Base-by-base conservation (phyloP, 2,329 filamentous ascomycete genomes). In the Juglanconis juglandina region DNA sequence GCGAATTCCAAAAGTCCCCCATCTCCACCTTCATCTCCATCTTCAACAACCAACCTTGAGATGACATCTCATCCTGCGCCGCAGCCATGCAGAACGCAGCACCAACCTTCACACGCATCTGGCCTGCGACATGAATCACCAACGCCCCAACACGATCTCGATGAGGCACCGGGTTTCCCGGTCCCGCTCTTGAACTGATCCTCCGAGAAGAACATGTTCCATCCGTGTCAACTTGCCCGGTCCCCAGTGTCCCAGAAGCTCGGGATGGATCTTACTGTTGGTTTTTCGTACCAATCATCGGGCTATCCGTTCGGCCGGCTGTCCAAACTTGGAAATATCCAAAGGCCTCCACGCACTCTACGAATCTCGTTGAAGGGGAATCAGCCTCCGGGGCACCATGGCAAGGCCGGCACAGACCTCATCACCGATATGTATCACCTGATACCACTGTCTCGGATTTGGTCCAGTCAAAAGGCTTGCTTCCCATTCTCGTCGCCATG, bases 271-370 rank as follows among this genome's bases (percentile, higher is more conserved):
- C 37, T 24, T 56, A 34, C 14, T 51, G 58, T 56, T 60, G 57
- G 57, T 46, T 59, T 50, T 32, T 60, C 39, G 44, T 55, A 37
- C 58, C 58, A 56, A 56, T 56, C 33, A 52, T 5, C 47, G 13
- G 17, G 39, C 17, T 33, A 35, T 32, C 58, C 58, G 47, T 52
- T 55, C 34, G 41, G 47, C 32, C 50, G 58, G 53, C 41, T 56
- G 37, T 50, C 48, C 53, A 34, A 60, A 47, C 32, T 37, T 53
- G 58, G 53, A 48, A 32, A 42, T 53, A 17, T 39, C 30, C 24
- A n/a, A 53, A 53, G 6, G 30, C 39, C 13, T 37, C 9, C 32
- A 42, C 13, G 44, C 13, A 33, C 42, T n/a, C 10, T 42, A 30
- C 10, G 11, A 35, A 53, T 13, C n/a, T 47, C 14, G 14, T 24